A percentile compares a stretch with the other conserved stretches of the same genome.
Conservation (phyloP, 1,139 yeast genomes). For the Williopsis jadinii region DNA sequence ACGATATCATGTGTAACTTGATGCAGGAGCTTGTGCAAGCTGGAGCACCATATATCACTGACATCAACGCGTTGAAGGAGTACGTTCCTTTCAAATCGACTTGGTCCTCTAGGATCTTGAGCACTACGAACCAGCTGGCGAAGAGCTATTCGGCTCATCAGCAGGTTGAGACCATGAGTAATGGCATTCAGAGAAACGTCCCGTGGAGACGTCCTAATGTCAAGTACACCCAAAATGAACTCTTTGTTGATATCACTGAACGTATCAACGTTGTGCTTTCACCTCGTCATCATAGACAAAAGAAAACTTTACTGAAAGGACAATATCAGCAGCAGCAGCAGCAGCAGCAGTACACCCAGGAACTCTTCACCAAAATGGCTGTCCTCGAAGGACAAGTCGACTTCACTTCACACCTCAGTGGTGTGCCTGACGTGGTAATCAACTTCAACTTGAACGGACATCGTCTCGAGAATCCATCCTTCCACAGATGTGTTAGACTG, state of each 20-base stretch:
- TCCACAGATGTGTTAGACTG: conserved; percentile 34
- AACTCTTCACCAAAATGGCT: conserved; percentile 29
- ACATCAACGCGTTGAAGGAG: conserved; percentile 63
- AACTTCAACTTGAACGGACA: conserved; percentile 39
- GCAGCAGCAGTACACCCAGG: conserved; percentile 28
- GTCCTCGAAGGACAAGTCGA: conserved; percentile 54
- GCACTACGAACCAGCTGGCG: conserved; percentile 29
- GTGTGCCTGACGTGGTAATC: conserved; percentile 65
- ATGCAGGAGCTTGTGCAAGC: conserved; percentile 69
- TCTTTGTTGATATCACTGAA: conserved; percentile 39
- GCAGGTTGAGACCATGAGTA: background rate
- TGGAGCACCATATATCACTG: conserved; percentile 68
- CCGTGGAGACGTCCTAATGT: conserved; percentile 21
- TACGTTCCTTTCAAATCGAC: conserved; percentile 54
- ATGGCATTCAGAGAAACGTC: conserved; percentile 7
- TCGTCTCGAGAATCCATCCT: conserved; percentile 40
- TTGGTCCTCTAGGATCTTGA: conserved; percentile 32
- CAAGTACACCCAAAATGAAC: conserved; percentile 23
- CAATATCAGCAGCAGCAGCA: background rate
- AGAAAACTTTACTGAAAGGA: background rate
- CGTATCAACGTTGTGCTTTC: conserved; percentile 33
- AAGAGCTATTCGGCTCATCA: conserved; percentile 19
- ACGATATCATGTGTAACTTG: conserved; percentile 55
- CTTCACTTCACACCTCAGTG: conserved; percentile 64
- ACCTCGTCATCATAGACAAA: conserved; percentile 9